Percentiles rank a stretch among this genome's conserved stretches.
Evolutionary conservation across 2,329 filamentous ascomycete species (phyloP).

Genomic region (Salinomyces thailandicus): DNA sequence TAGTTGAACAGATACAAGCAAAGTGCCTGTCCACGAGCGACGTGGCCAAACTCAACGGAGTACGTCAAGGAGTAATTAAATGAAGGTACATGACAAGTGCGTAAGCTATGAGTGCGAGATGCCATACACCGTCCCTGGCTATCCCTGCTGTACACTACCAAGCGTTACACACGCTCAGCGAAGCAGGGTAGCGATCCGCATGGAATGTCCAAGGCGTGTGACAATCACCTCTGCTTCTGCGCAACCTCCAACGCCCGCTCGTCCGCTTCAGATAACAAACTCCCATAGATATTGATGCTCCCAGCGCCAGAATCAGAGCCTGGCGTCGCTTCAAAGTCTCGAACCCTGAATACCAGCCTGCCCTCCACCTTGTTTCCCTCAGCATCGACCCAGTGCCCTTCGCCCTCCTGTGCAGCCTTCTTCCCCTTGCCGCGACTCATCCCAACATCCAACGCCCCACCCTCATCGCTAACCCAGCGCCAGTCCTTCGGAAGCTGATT

Average conservation of each 20-base stretch:
- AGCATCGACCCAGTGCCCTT: conserved; percentile 67
- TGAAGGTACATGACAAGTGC: no score
- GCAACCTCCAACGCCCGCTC: conserved; percentile 51
- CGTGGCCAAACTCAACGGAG: no score
- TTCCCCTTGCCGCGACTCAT: conserved; percentile 15
- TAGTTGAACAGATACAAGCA: no score
- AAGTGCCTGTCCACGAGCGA: no score
- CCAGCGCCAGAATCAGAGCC: conserved; percentile 57
- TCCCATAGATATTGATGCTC: conserved; percentile 78
- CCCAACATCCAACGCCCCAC: conserved; percentile 18
- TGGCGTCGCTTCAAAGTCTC: conserved; percentile 66
- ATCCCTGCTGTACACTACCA: no score
- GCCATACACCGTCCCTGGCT: no score
- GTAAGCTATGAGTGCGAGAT: no score
- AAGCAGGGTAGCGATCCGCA: no score
- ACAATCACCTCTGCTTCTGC: conserved; percentile 30
- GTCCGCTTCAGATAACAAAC: conserved; percentile 61
- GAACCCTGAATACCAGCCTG: conserved; percentile 64
- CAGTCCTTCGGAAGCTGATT: conserved; percentile 65
- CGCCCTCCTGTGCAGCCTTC: conserved; percentile 31
- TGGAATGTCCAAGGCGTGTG: no score
- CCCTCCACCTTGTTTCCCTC: conserved; percentile 60
- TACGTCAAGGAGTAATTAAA: no score
- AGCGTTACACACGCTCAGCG: no score
- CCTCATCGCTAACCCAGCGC: conserved; percentile 62